phyloP scores from a whole-genome alignment of 768 basidiomycete genomes.

The Tubosaeta sp. region DNA sequence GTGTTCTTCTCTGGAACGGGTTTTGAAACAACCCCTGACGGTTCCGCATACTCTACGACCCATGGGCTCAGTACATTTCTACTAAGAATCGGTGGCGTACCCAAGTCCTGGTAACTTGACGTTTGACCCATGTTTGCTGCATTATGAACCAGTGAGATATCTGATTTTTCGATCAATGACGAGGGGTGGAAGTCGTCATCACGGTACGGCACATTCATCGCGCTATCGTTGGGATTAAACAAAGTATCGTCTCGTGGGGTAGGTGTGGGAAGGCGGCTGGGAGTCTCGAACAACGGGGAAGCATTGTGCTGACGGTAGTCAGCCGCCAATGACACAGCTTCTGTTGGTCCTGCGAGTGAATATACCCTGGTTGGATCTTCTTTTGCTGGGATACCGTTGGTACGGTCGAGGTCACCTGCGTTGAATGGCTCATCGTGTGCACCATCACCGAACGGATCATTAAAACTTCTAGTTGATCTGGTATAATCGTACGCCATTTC shows the following conservation, averaged over 20 bases:
- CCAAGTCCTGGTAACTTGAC: constrained; percentile 49
- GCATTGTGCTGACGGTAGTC: constrained; percentile 22
- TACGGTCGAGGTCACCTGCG: constrained; percentile 5
- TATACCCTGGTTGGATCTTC: constrained; percentile 11
- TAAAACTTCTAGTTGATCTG: constrained; percentile 8
- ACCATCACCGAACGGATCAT: constrained; percentile 28
- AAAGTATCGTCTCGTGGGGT: constrained; percentile 7
- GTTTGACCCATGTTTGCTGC: constrained; percentile 39
- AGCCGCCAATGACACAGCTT: constrained; percentile 23
- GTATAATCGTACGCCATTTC: constrained; percentile 22
- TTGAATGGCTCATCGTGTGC: constrained; percentile 21
- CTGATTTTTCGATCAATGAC: constrained; percentile 18
- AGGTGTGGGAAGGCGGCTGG: constrained; percentile 15
- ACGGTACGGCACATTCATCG: constrained; percentile 15
- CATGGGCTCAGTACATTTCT: neutral
- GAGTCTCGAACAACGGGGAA: constrained; percentile 14
- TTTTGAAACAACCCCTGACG: constrained; percentile 29
- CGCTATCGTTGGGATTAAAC: constrained; percentile 3
- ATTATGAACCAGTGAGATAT: constrained; percentile 43
- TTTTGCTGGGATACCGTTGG: constrained; percentile 17
- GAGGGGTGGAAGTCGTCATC: constrained; percentile 19
- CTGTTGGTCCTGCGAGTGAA: constrained; percentile 11
- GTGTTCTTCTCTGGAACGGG: constrained; percentile 37
- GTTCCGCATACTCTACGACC: constrained; percentile 61
- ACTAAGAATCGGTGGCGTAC: constrained; percentile 27